phyloP scores from a whole-genome alignment of 371 early-diverging fungal genomes.

The Mucor piriformis region DNA sequence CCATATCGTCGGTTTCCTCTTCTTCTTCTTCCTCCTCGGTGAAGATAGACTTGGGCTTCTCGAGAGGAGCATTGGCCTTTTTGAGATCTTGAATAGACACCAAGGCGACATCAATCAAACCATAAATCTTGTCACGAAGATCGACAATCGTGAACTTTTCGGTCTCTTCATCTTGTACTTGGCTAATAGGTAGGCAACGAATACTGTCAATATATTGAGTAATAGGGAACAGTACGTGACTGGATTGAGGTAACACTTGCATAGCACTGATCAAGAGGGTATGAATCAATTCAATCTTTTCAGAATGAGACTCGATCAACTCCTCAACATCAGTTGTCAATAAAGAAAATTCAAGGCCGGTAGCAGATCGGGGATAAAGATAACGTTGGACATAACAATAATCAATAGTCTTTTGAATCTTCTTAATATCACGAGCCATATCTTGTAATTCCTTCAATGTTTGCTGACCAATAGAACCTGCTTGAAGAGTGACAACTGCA shows the following conservation, averaged over 20 bases:
- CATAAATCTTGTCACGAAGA: constrained; percentile 37
- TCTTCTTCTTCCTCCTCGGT: constrained; percentile 32
- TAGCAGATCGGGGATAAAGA: constrained; percentile 32
- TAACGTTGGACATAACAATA: constrained; percentile 37
- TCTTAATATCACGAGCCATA: constrained; percentile 22
- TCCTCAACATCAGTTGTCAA: constrained; percentile 36
- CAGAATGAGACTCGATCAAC: constrained; percentile 25
- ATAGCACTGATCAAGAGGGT: constrained; percentile 15
- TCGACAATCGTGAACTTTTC: constrained; percentile 3
- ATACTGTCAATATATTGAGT: constrained; percentile 20
- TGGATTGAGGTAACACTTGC: constrained; percentile 25
- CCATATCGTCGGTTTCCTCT: constrained; percentile 57
- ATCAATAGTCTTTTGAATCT: constrained; percentile 36
- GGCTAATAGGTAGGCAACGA: background rate
- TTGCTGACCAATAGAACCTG: constrained; percentile 5
- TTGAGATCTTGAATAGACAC: constrained; percentile 50
- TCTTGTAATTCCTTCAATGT: constrained; percentile 16
- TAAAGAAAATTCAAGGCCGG: constrained; percentile 29
- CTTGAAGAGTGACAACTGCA: constrained; percentile 26
- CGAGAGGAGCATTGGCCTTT: constrained; percentile 24
- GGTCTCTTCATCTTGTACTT: background rate
- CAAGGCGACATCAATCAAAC: constrained; percentile 40
- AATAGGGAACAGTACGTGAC: constrained; percentile 34
- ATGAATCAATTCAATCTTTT: constrained; percentile 18
- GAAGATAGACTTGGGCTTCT: background rate